Evolutionary conservation across 768 basidiomycete species (phyloP), one percentile per base, ranked within the genome.

Genomic region (Pleurotus cornucopiae): DNA sequence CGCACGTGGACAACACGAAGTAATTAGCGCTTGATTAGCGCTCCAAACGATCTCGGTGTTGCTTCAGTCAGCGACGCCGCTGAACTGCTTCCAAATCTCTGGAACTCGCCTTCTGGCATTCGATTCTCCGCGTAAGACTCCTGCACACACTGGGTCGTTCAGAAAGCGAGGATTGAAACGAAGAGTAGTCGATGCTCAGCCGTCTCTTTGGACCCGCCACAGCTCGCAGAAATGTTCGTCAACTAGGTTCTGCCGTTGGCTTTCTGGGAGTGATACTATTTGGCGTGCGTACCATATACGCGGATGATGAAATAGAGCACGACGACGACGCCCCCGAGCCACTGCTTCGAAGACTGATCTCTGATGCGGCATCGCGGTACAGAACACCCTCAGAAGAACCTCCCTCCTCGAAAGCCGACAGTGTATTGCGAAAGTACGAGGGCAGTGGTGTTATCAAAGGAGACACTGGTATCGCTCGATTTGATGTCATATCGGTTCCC

Each of bases 401-500:
- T n/a, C 12, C 25, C 6, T 40, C 6, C 7, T 23, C 39, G 6
- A 40, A 20, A 11, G 38, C 51, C 13, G 51, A 53, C 6, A 18
- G 23, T 25, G 21, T 41, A 5, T 38, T 53, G 38, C 39, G 51
- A 21, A 37, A 53, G 38, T 40, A 53, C 23, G 47, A 56, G 21
- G 46, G 11, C 12, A 60, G 41, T 18, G 58, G 46, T 7, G 18
- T 14, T 13, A 55, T 57, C 23, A 30, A 41, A 11, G 54, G 52
- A 3, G 39, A 55, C 1, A 41, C 58, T 5, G 62, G 59, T 11
- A 57, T 61, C 20, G 5, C 55, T 46, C 58, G 61, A 18, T 59
- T 65, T 20, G 57, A 62, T 41, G 38, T 46, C 9, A 49, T 49
- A 13, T 39, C 55, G n/a, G 40, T 62, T 45, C 48, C 60, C 40